Evolutionary conservation across 352 stramenopile species (phyloP), one percentile per base, ranked within the genome.

Genomic region (Phytophthora sojae): DNA sequence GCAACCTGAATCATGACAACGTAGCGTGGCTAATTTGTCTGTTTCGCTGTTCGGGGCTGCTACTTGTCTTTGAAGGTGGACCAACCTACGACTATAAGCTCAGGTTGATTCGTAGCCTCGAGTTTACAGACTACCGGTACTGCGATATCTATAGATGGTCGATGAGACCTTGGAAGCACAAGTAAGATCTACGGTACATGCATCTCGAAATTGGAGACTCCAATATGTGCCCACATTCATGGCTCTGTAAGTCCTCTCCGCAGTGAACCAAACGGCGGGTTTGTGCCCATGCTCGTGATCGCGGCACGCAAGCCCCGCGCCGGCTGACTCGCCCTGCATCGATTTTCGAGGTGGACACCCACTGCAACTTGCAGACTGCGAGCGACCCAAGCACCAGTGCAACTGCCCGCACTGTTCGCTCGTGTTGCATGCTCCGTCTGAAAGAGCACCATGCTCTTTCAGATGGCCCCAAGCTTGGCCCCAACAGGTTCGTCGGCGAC

Each of bases 361-460:
- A 2, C 44, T n/a, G 44, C 4, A 23, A 51, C 44, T n/a, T n/a
- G n/a, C n/a, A n/a, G n/a, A n/a, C n/a, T n/a, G n/a, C n/a, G n/a
- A n/a, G n/a, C n/a, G n/a, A n/a, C n/a, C n/a, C n/a, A 52, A 52
- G 45, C 45, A 52, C 45, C 45, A 52, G 7, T 23, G 45, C 45
- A n/a, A 9, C 47, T 21, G 42, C 42, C 12, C 32, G 15, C 42
- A 2, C 14, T n/a, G n/a, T n/a, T n/a, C n/a, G n/a, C 21, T 30
- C 19, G 7, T 53, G 47, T 53, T 26, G 47, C 47, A 39, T 14
- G 32, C 32, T 14, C 9, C 32, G 32, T 39, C 32, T 39, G 32
- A 39, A 15, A 39, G 32, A 39, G 9, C 32, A 39, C 8, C 32
- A 4, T 39, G 32, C 32, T 39, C 32, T n/a, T n/a, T n/a, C n/a